Evolutionary conservation across 2,329 filamentous ascomycete genomes (phyloP), one percentile per base, ranked within the genome.

Genomic region (Rhinocladiella mackenziei): DNA sequence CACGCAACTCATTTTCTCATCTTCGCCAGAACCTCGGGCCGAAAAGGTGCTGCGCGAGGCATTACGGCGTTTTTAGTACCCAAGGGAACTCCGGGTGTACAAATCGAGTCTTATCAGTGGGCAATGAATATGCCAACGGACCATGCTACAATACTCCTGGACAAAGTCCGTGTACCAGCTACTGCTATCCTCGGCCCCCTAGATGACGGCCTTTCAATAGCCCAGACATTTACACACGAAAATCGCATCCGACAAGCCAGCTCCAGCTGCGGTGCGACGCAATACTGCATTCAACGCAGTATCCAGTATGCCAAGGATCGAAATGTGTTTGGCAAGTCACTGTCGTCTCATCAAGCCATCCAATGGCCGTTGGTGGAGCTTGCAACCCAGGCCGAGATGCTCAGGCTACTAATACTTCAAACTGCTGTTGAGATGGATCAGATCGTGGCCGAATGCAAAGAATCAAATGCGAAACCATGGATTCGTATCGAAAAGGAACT

Each of bases 41-140:
- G 68, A 36, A 59, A 72, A 15, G 78, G 78, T 1, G 68, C 73
- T 3, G 65, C 73, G 0, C 68, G 65, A 42, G 79, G 79, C 0
- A 80, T 82, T 30, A 78, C 76, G 1, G 79, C 77, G 39, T 81
- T 82, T 54, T 67, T 81, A 19, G 73, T 81, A 1, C 77, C 78
- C 2, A 61, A 65, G 20, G 62, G 72, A 1, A 72, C 76, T 0
- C 66, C 68, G 1, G 78, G 78, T 0, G 54, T 81, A 11, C 66
- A 68, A 15, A 70, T 80, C 5, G 69, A 73, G 32, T 77, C 74
- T 25, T 82, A 78, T 53, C 73, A 82, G 61, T 82, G 77, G 76
- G 82, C 78, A 1, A 70, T 81, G 39, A 82, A 82, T 55, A 83
- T 82, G 78, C 78, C 78, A 0, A 81, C 78, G 5, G 78, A 83